These are phyloP conservation scores for Pythium scleroteichum DNA, from an alignment of 352 stramenopile genomes.

Conservation along the genomic window DNA sequence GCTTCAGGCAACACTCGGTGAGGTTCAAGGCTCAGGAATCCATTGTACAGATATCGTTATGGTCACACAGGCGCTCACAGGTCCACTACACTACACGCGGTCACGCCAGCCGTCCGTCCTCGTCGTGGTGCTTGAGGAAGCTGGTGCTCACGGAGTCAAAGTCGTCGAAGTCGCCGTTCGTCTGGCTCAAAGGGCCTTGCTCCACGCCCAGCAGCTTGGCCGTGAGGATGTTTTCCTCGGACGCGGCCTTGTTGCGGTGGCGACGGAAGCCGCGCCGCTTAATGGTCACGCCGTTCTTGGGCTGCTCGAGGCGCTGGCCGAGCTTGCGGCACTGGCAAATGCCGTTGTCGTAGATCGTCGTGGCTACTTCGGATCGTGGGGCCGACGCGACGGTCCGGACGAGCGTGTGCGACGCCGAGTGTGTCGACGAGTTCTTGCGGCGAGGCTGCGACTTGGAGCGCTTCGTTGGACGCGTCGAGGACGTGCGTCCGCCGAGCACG, in stretches of 20 bases:
- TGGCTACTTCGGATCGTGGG: slow-evolving; percentile 4
- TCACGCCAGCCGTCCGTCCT: slow-evolving; percentile 12
- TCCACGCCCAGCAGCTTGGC: slow-evolving; percentile 23
- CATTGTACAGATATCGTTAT: no score
- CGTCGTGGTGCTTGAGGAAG: slow-evolving; percentile 19
- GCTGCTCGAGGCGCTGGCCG: slow-evolving; percentile 48
- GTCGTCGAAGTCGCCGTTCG: slow-evolving; percentile 24
- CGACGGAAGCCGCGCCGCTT: slow-evolving; percentile 17
- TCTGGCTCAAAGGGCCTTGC: slow-evolving; percentile 1
- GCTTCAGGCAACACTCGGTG: no score
- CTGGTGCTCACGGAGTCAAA: slow-evolving; percentile 21
- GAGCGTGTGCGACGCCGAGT: not conserved
- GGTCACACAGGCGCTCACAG: not conserved
- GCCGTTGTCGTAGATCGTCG: slow-evolving; percentile 42
- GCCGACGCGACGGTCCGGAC: slow-evolving; percentile 10
- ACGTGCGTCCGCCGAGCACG: slow-evolving; percentile 2
- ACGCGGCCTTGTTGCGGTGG: slow-evolving; percentile 18
- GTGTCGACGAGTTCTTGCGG: slow-evolving; percentile 16
- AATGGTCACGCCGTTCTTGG: slow-evolving; percentile 26
- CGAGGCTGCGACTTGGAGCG: slow-evolving; percentile 6
- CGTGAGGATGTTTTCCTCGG: slow-evolving; percentile 29
- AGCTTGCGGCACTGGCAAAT: slow-evolving; percentile 56
- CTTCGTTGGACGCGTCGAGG: slow-evolving; percentile 8
- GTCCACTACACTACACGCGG: not conserved
- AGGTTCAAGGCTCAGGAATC: no score